A percentile compares a stretch with the other conserved stretches of the same genome.
These are phyloP conservation scores for Mycosphaerella sp. DNA, from an alignment of 2,329 filamentous ascomycete genomes.

Conservation along the genomic window DNA sequence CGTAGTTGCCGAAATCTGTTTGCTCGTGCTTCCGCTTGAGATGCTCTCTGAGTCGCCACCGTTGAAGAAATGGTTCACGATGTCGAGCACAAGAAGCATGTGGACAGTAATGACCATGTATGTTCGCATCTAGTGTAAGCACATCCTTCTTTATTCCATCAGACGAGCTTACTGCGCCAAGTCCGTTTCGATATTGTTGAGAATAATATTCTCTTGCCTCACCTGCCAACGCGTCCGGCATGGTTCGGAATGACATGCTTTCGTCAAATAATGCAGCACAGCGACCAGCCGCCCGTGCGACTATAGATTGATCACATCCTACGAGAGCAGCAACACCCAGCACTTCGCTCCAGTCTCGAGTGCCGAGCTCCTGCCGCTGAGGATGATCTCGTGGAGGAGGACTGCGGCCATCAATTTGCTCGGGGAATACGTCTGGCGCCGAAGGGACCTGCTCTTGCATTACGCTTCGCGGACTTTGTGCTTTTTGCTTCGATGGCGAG, in stretches of 20 bases:
- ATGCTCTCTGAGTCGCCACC: conserved; percentile 32
- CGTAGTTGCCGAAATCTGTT: conserved; percentile 3
- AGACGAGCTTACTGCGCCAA: conserved; percentile 21
- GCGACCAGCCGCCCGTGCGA: conserved; percentile 64
- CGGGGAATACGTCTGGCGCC: not conserved
- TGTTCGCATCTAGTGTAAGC: not conserved
- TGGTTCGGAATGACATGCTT: conserved; percentile 46
- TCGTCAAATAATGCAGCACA: conserved; percentile 72
- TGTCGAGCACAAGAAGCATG: conserved; percentile 26
- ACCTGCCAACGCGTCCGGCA: conserved; percentile 16
- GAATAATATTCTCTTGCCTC: conserved; percentile 18
- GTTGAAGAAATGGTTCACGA: conserved; percentile 21
- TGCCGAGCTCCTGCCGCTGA: conserved; percentile 31
- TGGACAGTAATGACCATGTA: conserved; percentile 21
- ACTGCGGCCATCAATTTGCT: not conserved
- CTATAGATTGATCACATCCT: conserved; percentile 58
- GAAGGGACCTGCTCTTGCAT: not conserved
- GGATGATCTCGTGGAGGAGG: conserved; percentile 2
- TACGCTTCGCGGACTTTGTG: not conserved
- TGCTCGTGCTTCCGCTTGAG: conserved; percentile 29
- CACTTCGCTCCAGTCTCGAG: conserved; percentile 79
- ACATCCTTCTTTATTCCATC: not conserved
- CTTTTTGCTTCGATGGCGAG: not conserved
- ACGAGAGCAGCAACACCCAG: conserved; percentile 69
- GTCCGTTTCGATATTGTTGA: not conserved